Conservation (phyloP, 805 yeast species). For the Monosporozyma siamensis region DNA sequence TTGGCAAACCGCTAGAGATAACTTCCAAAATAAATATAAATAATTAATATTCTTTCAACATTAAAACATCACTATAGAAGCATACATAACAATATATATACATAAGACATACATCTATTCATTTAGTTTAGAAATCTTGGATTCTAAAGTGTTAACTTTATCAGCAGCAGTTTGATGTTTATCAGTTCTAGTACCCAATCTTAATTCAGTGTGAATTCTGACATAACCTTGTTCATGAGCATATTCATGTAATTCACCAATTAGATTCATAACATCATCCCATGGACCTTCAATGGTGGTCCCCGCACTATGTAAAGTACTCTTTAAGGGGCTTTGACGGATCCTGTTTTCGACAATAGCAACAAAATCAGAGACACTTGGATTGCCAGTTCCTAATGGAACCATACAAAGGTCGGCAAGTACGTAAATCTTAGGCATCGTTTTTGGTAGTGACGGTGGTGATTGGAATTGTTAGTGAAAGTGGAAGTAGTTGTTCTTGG, state of each 20-base stretch:
- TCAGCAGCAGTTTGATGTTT: slow-evolving; percentile 65
- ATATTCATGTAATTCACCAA: slow-evolving; percentile 67
- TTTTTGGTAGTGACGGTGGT: no score
- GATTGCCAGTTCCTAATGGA: slow-evolving; percentile 73
- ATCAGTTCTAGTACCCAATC: slow-evolving; percentile 80
- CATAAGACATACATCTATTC: background rate
- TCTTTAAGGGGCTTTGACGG: slow-evolving; percentile 50
- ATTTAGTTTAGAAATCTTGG: slow-evolving; percentile 32
- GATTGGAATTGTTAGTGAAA: background rate
- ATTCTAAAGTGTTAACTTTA: slow-evolving; percentile 56
- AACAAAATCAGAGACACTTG: slow-evolving; percentile 77
- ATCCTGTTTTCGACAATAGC: slow-evolving; percentile 60
- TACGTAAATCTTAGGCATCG: slow-evolving; percentile 42
- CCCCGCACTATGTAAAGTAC: slow-evolving; percentile 82
- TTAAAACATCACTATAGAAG: background rate
- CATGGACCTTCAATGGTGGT: slow-evolving; percentile 90
- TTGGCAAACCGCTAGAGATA: slow-evolving; percentile 24
- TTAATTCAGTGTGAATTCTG: slow-evolving; percentile 75
- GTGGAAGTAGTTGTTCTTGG: no score
- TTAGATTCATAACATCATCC: slow-evolving; percentile 72
- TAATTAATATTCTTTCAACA: background rate
- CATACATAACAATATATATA: background rate
- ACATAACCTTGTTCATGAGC: slow-evolving; percentile 65
- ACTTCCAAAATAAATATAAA: no score
- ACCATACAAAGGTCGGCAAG: slow-evolving; percentile 80